Percentiles rank a stretch among this genome's conserved stretches.
These are phyloP conservation scores for Auricularia sp. DNA, from an alignment of 768 basidiomycete genomes.

Conservation along the genomic window DNA sequence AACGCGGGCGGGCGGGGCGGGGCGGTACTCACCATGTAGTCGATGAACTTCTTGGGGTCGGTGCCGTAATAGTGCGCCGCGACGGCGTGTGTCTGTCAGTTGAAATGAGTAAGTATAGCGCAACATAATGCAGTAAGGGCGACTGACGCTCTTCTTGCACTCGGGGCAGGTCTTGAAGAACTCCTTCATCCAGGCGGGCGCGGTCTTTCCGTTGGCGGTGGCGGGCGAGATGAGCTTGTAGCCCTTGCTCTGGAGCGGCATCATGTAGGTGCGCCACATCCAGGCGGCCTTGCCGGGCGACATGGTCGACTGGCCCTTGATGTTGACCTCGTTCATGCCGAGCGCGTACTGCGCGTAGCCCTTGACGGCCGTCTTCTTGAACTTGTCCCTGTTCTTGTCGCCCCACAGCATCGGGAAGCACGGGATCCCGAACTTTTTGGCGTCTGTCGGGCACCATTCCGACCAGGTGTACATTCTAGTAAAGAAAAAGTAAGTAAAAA, in stretches of 20 bases:
- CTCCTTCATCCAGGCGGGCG: neutral
- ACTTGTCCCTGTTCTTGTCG: neutral
- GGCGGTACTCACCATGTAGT: neutral
- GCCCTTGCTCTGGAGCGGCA: neutral
- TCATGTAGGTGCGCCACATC: neutral
- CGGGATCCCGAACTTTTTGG: neutral
- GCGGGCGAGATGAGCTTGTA: neutral
- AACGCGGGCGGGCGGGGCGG: neutral
- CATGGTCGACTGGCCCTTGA: neutral
- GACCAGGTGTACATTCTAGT: neutral
- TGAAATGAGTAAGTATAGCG: too few relatives aligned
- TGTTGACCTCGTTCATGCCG: neutral
- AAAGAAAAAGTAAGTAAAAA: neutral
- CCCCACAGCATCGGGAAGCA: neutral
- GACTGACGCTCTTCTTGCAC: neutral
- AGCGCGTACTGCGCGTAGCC: neutral
- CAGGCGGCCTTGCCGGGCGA: neutral
- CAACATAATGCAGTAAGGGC: too few relatives aligned
- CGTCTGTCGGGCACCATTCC: neutral
- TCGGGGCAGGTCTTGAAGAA: slow-evolving; percentile 1
- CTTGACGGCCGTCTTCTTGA: neutral
- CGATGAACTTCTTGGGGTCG: neutral
- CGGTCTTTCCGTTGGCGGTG: neutral
- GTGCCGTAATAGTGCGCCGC: neutral
- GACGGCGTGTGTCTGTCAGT: neutral